Evolutionary conservation across 2,329 filamentous ascomycete genomes (phyloP).

Genomic region (Cordyceps fumosorosea): DNA sequence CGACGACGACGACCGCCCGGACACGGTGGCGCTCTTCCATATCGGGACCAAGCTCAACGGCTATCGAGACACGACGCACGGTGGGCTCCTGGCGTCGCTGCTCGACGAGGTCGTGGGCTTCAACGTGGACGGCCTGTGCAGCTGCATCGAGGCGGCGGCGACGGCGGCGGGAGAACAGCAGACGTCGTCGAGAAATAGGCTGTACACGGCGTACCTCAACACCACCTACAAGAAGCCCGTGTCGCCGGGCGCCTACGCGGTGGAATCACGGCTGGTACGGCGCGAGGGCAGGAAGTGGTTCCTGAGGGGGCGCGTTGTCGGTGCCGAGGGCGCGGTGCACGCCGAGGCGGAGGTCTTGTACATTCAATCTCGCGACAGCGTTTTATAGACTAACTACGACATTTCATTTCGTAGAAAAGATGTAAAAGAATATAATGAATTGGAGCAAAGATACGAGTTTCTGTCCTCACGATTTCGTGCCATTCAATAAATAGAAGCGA

Average conservation of each 20-base stretch:
- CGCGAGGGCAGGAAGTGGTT: slow-evolving; percentile 8
- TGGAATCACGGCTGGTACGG: slow-evolving; percentile 2
- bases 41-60: slow-evolving; percentile 7
- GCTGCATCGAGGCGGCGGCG: not conserved
- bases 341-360: slow-evolving; percentile 6
- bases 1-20: not conserved
- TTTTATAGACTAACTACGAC: not conserved
- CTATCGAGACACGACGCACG: slow-evolving; percentile 6
- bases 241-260: slow-evolving; percentile 4
- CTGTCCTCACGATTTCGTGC: not conserved
- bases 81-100: slow-evolving; percentile 2
- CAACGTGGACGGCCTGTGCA: not conserved
- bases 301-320: not conserved
- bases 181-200: not conserved
- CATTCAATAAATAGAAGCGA: not conserved
- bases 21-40: not conserved
- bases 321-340: not conserved
- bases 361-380: not conserved
- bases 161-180: not conserved
- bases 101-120: slow-evolving; percentile 4
- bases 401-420: not conserved
- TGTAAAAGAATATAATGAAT: not conserved
- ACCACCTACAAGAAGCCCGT: not conserved
- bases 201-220: slow-evolving; percentile 9
- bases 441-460: not conserved